Evolutionary conservation across 2,329 filamentous ascomycete species (phyloP), one percentile per base, ranked within the genome.

Genomic region (Monilinia fructicola): DNA sequence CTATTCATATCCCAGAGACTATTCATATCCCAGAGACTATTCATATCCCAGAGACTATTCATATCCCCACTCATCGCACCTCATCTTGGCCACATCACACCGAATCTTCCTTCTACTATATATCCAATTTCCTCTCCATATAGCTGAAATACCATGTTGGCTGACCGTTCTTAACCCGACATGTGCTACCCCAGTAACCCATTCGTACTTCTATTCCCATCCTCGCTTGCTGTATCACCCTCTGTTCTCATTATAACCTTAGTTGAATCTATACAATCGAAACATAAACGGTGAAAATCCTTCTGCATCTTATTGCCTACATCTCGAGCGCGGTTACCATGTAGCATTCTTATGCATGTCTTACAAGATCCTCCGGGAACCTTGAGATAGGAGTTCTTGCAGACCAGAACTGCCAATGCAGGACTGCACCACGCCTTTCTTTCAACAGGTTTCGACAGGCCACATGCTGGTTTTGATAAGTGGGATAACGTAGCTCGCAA

Each of bases 71-170:
- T 35, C 5, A 35, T 35, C 5, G 31, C 5, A 46, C 44, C 21
- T 21, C 44, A 21, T 46, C 4, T 3, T 6, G 44, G 9, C 16
- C 42, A 21, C 31, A 38, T n/a, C 11, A 7, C 16, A 40, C 31
- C n/a, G 31, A 35, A 35, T 12, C 21, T 46, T n/a, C 48, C 21
- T 10, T 42, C 23, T 35, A 10, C 35, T 54, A n/a, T 56, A 61
- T 62, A 9, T 35, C 23, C 23, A n/a, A n/a, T 48, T 54, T 62
- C n/a, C 56, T 42, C 26, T 60, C 68, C 64, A 69, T 66, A 54
- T 61, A 58, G 2, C 61, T 66, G 23, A 67, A 71, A 46, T 69
- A 71, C 70, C 67, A 71, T 18, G 46, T 70, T 5, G 67, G 42
- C 38, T 70, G 67, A 2, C 53, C 46, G 58, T 71, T 68, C 0